Evolutionary conservation across 441 rosid genomes (phyloP), one percentile per base, ranked within the genome.

Genomic region (Geranium incanum): DNA sequence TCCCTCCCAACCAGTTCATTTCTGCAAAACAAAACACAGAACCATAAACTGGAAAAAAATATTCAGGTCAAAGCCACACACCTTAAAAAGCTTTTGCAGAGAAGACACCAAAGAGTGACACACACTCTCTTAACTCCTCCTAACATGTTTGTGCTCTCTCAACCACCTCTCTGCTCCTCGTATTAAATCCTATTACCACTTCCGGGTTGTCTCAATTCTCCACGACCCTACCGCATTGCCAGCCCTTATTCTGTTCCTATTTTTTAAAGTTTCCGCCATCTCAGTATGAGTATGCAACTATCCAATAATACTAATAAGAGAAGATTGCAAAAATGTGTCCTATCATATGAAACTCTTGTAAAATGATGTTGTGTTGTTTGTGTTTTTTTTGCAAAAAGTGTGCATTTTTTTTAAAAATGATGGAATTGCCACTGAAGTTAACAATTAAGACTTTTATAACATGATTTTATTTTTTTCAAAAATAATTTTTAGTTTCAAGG

Each of bases 81-180:
- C n/a, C 60, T 13, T 52, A 21, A 13, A 52, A n/a, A 11, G 4
- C 5, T n/a, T 15, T 18, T 52, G 60, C 60, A 55, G 60, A 55
- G 60, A 16, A 55, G 60, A 55, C 60, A 19, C 66, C 28, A 15
- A 60, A 18, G 36, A 60, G 19, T 60, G 66, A 21, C 11, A 19
- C 66, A 18, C 33, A 28, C 21, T 18, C 21, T 62, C 11, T 12
- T 23, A 6, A 2, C 12, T 19, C 28, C 66, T 62, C 66, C 8
- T 19, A 19, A 62, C 36, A n/a, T 18, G 8, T 65, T 33, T 65
- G 15, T 28, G 15, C 69, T 12, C 5, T 36, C 45, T 37, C 69
- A 66, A 36, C 69, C 21, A 66, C 69, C 38, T 23, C 68, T 66
- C 69, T 66, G 69, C 48, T 16, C 23, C 13, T 11, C 33, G 33